These are phyloP conservation scores for Fusarium avenaceum DNA, from an alignment of 2,329 filamentous ascomycete species.

Conservation along the genomic window DNA sequence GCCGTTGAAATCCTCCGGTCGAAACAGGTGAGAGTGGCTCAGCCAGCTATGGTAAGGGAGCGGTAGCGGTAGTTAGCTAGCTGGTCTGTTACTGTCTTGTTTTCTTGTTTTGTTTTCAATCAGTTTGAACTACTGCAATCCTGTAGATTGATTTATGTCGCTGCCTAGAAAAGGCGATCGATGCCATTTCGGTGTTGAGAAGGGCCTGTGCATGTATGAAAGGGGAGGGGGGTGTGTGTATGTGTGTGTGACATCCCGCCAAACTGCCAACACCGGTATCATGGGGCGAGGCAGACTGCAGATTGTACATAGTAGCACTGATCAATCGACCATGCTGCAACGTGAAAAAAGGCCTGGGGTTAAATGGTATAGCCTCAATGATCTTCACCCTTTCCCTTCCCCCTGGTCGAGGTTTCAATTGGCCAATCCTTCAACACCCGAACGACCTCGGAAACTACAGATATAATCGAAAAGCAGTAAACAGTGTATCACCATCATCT, in stretches of 20 bases:
- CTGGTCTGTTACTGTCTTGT: not conserved
- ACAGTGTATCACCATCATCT: not conserved
- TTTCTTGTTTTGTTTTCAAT: constrained; percentile 7
- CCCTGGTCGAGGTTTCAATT: constrained; percentile 4
- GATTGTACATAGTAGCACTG: not conserved
- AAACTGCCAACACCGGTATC: constrained; percentile 8
- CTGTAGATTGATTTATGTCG: constrained; percentile 37
- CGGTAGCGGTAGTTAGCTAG: too few relatives aligned
- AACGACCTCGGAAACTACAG: not conserved
- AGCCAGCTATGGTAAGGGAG: not conserved
- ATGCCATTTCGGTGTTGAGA: constrained; percentile 35
- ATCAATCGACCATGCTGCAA: not conserved
- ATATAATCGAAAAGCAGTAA: not conserved
- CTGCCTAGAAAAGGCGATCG: constrained; percentile 38
- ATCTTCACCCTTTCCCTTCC: constrained; percentile 9
- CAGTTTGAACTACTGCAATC: constrained; percentile 20
- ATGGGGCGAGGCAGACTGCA: constrained; percentile 21
- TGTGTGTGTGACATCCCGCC: not conserved
- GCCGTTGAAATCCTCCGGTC: constrained; percentile 25
- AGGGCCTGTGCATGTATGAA: constrained; percentile 21
- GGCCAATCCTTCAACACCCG: constrained; percentile 11
- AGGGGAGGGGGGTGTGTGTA: constrained; percentile 1
- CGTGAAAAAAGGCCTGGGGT: not conserved
- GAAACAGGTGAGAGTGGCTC: constrained; percentile 22
- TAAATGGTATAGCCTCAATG: constrained; percentile 4